A percentile compares a stretch with the other conserved stretches of the same genome.
These are phyloP conservation scores for Diversispora epigaea DNA, from an alignment of 192 early-diverging fungal genomes.

Conservation along the genomic window DNA sequence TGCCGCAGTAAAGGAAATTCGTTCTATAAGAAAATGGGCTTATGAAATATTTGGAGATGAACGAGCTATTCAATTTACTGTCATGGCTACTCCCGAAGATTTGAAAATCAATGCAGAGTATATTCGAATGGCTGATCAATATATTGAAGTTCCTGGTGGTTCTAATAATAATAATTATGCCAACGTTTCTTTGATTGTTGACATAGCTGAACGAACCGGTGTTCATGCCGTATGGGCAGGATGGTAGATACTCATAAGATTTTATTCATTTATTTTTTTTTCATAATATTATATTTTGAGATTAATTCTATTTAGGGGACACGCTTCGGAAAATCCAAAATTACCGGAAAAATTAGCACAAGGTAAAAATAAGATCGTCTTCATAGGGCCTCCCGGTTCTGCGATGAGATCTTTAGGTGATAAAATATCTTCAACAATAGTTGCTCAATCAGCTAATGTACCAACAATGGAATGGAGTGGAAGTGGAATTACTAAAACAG, in stretches of 20 bases:
- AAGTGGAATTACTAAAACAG: conserved; percentile 75
- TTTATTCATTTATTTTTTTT: background rate
- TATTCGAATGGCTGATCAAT: conserved; percentile 99
- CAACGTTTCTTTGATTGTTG: conserved; percentile 97
- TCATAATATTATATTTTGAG: background rate
- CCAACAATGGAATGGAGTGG: conserved; percentile 97
- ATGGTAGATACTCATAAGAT: conserved; percentile 55
- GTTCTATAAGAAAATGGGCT: conserved; percentile 96
- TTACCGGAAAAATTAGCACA: conserved; percentile 88
- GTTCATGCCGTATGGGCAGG: conserved; percentile 98
- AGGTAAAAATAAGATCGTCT: conserved; percentile 80
- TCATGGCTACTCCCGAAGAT: conserved; percentile 98
- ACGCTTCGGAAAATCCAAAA: conserved; percentile 97
- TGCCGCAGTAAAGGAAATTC: conserved; percentile 98
- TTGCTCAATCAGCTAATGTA: conserved; percentile 94
- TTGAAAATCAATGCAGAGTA: conserved; percentile 97
- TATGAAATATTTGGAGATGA: conserved; percentile 98
- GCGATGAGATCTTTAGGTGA: conserved; percentile 99
- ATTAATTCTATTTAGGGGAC: conserved; percentile 63
- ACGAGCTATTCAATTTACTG: conserved; percentile 92
- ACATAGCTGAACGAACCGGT: conserved; percentile 93
- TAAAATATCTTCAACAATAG: conserved; percentile 99
- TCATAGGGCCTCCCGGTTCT: conserved; percentile 94
- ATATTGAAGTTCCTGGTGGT: conserved; percentile 96
- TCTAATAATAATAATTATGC: conserved; percentile 99